Conservation (phyloP, 768 basidiomycete genomes). For the Guyanaporus albipodus region DNA sequence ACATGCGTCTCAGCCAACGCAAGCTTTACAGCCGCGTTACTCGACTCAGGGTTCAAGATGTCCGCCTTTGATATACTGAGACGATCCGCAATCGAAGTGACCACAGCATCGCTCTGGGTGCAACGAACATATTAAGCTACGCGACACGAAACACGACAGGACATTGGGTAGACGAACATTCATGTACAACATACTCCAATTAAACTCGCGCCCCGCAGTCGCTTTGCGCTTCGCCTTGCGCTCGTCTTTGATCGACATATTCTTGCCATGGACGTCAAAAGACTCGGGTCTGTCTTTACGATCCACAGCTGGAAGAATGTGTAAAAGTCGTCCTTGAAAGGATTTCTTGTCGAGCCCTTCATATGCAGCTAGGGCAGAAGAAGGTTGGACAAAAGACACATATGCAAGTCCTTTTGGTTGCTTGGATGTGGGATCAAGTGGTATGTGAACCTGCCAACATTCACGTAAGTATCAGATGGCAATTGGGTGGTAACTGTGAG, state of each 20-base stretch:
- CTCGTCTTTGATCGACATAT: constrained; percentile 57
- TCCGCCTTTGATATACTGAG: constrained; percentile 85
- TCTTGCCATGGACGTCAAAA: constrained; percentile 40
- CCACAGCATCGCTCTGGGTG: constrained; percentile 87
- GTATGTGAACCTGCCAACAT: constrained; percentile 54
- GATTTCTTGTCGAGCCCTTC: constrained; percentile 74
- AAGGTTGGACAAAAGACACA: constrained; percentile 44
- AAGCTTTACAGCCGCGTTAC: constrained; percentile 86
- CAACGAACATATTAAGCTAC: constrained; percentile 19
- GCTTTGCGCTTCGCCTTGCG: constrained; percentile 58
- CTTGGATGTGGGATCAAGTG: constrained; percentile 43
- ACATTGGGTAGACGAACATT: constrained; percentile 64
- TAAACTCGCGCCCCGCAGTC: constrained; percentile 73
- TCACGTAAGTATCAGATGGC: constrained; percentile 1
- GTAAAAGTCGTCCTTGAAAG: constrained; percentile 89
- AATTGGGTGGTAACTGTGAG: constrained; percentile 2
- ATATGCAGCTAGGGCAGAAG: constrained; percentile 64
- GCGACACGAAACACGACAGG: constrained; percentile 14
- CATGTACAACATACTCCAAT: constrained; percentile 95
- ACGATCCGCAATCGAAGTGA: constrained; percentile 83
- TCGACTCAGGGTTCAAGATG: constrained; percentile 80
- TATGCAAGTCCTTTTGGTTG: constrained; percentile 61
- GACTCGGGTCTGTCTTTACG: constrained; percentile 46
- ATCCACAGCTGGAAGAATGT: constrained; percentile 83
- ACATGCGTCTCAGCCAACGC: constrained; percentile 96